Conservation (phyloP, 345 rosid genomes). For the Eucalyptus erythrocorys region DNA sequence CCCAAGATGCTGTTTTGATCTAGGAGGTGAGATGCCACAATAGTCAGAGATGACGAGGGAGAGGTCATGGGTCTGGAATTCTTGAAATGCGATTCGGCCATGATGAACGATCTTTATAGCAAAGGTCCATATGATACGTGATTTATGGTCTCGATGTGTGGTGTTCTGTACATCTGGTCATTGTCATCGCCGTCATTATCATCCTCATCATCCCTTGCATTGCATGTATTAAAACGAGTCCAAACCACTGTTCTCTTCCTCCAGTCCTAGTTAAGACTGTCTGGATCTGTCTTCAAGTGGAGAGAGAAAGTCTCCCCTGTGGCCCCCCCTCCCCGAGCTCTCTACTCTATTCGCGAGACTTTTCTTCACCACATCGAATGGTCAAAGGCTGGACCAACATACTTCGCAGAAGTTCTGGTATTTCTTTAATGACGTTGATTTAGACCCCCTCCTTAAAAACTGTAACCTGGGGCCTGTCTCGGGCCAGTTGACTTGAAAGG, state of each 20-base stretch:
- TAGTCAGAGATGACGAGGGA: not conserved
- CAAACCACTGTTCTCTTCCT: not conserved
- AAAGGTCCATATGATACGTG: not conserved
- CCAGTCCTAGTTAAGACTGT: not conserved
- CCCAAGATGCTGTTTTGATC: not conserved
- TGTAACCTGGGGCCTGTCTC: not conserved
- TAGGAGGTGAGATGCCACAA: not conserved
- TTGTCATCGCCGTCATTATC: not conserved
- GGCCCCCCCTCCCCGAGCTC: not conserved
- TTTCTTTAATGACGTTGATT: not conserved
- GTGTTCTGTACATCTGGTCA: not conserved
- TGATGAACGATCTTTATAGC: not conserved
- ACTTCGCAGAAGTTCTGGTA: not conserved
- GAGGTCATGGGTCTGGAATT: not conserved
- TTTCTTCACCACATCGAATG: not conserved
- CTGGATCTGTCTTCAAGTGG: not conserved
- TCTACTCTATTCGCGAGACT: not conserved
- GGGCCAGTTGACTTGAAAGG: not conserved
- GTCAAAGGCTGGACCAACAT: not conserved
- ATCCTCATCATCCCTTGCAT: not conserved
- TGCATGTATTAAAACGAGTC: not conserved
- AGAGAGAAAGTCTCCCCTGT: not conserved
- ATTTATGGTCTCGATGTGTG: not conserved
- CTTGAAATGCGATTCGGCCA: not conserved
- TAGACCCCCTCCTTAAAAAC: not conserved